Percentiles rank a stretch among this genome's conserved stretches.
These are phyloP conservation scores for Fusarium domesticum DNA, from an alignment of 2,329 filamentous ascomycete genomes.

Conservation along the genomic window DNA sequence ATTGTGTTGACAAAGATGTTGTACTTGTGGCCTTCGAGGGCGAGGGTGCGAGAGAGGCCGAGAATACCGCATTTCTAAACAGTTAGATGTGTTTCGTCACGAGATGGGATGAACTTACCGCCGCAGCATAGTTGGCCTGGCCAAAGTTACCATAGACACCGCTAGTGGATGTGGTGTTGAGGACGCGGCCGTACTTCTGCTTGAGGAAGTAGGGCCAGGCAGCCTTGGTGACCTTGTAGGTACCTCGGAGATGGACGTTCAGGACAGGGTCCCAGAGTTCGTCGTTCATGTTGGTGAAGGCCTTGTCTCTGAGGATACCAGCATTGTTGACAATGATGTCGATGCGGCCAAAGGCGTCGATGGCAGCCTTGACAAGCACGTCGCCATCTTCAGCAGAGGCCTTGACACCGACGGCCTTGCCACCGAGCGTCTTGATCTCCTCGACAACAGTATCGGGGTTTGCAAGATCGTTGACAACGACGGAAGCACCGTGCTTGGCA, in stretches of 20 bases:
- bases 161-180: slow-evolving; percentile 95
- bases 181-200: slow-evolving; percentile 95
- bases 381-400: slow-evolving; percentile 92
- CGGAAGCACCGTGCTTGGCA: slow-evolving; percentile 74
- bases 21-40: slow-evolving; percentile 91
- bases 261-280: slow-evolving; percentile 88
- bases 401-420: slow-evolving; percentile 89
- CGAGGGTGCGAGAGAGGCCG: slow-evolving; percentile 89
- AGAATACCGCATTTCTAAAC: slow-evolving; percentile 85
- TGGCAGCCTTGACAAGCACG: slow-evolving; percentile 83
- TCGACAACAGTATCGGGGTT: slow-evolving; percentile 87
- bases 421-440: slow-evolving; percentile 87
- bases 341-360: slow-evolving; percentile 88
- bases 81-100: slow-evolving; percentile 15
- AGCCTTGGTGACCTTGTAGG: slow-evolving; percentile 95
- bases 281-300: slow-evolving; percentile 97
- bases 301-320: slow-evolving; percentile 95
- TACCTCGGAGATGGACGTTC: slow-evolving; percentile 88
- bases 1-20: slow-evolving; percentile 99
- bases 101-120: slow-evolving; percentile 51
- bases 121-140: slow-evolving; percentile 94
- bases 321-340: slow-evolving; percentile 98
- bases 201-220: slow-evolving; percentile 97
- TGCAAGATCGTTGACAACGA: slow-evolving; percentile 94
- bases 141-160: slow-evolving; percentile 99